Evolutionary conservation across 306 rosid genomes (phyloP), one percentile per base, ranked within the genome.

Genomic region (Dalbergia cochinchinensis): DNA sequence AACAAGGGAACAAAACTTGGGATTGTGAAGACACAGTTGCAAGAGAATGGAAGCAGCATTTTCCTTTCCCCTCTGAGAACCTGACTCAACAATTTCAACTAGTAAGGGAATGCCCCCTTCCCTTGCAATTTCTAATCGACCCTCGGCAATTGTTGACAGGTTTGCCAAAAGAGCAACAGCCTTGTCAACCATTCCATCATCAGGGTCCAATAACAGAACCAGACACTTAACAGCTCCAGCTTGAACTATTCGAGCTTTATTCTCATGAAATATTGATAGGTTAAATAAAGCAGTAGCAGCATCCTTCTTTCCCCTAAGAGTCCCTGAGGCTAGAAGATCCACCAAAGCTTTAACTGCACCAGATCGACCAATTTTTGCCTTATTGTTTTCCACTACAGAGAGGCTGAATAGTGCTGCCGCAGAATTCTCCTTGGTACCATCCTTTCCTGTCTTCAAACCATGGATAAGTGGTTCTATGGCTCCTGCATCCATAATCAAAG

Each of bases 281-380:
- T 92, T 92, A 85, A 85, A 95, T 82, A 95, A 83, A 70, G 99
- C 99, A 31, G 99, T 91, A n/a, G 94, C 92, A 55, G 98, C 97
- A 83, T 95, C 99, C 80, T 95, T 95, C 87, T 92, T 92, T 73
- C 99, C 99, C 76, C 98, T 84, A 54, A 92, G 88, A 78, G 95
- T 92, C 53, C 98, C 97, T 3, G 86, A 90, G 78, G 85, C 82
- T 73, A 95, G 90, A 91, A 95, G 97, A 71, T 90, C 89, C 79
- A 95, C 98, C 88, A 95, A 87, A 39, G 90, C 92, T 84, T 87
- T 95, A 51, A 92, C 87, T 16, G 98, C 99, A 76, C 94, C 95
- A 11, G 98, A 89, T 45, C 97, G 96, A 13, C 99, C 99, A 15
- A 95, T 92, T 87, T 86, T 92, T 0, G 77, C 92, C 89, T 95